A percentile compares a stretch with the other conserved stretches of the same genome.
Evolutionary conservation across 805 yeast species (phyloP).

Genomic region (Sugiyamaella marilandica): DNA sequence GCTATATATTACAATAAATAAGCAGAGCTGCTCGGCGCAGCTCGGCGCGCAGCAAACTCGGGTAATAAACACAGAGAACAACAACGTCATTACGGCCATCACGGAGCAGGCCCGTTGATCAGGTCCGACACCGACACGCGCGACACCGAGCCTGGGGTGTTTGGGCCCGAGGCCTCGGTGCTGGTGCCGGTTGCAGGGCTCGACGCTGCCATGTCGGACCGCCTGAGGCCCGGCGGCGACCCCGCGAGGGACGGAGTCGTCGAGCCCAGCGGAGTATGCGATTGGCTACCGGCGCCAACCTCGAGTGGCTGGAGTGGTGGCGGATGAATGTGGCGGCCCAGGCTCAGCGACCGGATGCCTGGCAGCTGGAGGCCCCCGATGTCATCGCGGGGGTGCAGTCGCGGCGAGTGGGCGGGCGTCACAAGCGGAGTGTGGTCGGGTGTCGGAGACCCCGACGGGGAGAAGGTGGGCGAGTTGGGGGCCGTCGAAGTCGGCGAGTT

Average conservation of each 20-base stretch:
- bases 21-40: not conserved
- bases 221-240: conserved; percentile 1
- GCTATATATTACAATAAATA: conserved; percentile 8
- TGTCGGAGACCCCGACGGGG: conserved; percentile 36
- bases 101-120: conserved; percentile 15
- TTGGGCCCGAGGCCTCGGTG: not conserved
- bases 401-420: conserved; percentile 44
- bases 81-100: not conserved
- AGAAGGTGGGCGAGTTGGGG: conserved; percentile 38
- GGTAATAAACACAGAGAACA: not conserved
- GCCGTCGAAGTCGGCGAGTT: conserved; percentile 41
- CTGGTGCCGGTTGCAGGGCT: conserved; percentile 1
- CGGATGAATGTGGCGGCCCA: conserved; percentile 20
- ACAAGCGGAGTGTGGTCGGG: conserved; percentile 41
- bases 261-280: not conserved
- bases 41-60: not conserved
- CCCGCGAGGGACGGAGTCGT: not conserved
- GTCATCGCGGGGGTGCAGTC: conserved; percentile 36
- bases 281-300: conserved; percentile 14
- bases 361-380: conserved; percentile 34
- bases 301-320: conserved; percentile 26
- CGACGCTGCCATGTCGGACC: not conserved
- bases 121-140: conserved; percentile 20
- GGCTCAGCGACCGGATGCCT: conserved; percentile 32
- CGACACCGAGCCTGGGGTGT: conserved; percentile 9